Conservation (phyloP, 345 rosid species). For the Acer negundo region DNA sequence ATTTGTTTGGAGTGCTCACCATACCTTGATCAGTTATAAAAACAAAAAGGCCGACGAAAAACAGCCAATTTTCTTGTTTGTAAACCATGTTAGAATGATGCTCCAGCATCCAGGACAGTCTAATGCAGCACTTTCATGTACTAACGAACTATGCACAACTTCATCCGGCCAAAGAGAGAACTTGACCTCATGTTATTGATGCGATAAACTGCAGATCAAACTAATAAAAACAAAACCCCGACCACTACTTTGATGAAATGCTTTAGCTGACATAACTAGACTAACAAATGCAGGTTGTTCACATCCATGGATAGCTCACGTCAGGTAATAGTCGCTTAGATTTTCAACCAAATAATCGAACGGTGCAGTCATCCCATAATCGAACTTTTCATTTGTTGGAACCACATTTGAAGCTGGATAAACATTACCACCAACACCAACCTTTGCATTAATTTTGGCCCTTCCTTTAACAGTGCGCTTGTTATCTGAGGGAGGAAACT, state of each 20-base stretch:
- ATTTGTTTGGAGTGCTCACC: constrained; percentile 18
- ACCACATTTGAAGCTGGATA: constrained; percentile 47
- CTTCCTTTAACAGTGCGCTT: constrained; percentile 75
- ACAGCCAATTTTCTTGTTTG: constrained; percentile 20
- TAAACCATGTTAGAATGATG: constrained; percentile 28
- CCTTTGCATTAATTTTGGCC: constrained; percentile 58
- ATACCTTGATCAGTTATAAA: constrained; percentile 16
- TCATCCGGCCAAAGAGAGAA: constrained; percentile 20
- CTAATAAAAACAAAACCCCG: constrained; percentile 13
- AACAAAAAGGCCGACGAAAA: constrained; percentile 15
- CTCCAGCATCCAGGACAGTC: constrained; percentile 22
- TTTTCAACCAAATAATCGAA: constrained; percentile 71
- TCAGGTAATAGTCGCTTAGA: constrained; percentile 57
- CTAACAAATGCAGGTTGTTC: constrained; percentile 17
- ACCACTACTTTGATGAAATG: constrained; percentile 15
- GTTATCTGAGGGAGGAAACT: constrained; percentile 81
- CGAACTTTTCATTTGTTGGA: constrained; percentile 48
- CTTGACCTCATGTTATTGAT: constrained; percentile 29
- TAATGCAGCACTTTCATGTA: constrained; percentile 11
- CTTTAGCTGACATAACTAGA: constrained; percentile 21
- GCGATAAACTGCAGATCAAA: constrained; percentile 23
- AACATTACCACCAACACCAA: constrained; percentile 33
- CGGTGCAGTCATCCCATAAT: constrained; percentile 60
- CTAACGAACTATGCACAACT: constrained; percentile 30
- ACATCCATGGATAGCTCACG: constrained; percentile 21